Conservation (phyloP, 192 early-diverging fungal genomes). For the Funneliformis geosporum region DNA sequence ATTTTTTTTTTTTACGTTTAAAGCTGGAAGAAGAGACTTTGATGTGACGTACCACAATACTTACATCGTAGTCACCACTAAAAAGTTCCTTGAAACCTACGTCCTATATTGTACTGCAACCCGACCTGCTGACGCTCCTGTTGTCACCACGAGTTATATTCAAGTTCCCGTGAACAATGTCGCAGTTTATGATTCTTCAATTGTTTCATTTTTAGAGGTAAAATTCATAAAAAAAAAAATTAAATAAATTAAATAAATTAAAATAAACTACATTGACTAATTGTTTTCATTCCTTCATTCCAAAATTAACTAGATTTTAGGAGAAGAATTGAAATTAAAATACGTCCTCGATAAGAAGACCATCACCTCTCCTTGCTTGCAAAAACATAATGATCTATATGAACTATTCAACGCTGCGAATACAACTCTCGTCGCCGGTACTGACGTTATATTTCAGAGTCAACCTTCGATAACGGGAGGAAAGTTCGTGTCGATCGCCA, state of each 20-base stretch:
- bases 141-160: not conserved
- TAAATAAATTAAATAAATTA: not conserved
- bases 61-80: not conserved
- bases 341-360: not conserved
- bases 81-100: not conserved
- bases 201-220: constrained; percentile 26
- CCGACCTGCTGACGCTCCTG: not conserved
- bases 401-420: not conserved
- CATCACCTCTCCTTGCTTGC: constrained; percentile 22
- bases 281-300: too few relatives aligned
- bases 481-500: not conserved
- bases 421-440: not conserved
- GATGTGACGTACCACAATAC: not conserved
- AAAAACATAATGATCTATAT: not conserved
- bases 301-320: too few relatives aligned
- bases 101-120: constrained; percentile 12
- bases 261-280: too few relatives aligned
- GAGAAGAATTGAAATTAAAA: not conserved
- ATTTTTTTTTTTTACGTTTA: not conserved
- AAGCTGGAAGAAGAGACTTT: not conserved
- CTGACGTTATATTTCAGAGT: constrained; percentile 2
- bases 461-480: not conserved
- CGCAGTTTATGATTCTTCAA: not conserved
- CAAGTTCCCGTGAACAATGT: constrained; percentile 19
- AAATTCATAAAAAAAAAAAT: not conserved